phyloP scores from a whole-genome alignment of 148 eudicot genomes.

The Dianthus caryophyllus region DNA sequence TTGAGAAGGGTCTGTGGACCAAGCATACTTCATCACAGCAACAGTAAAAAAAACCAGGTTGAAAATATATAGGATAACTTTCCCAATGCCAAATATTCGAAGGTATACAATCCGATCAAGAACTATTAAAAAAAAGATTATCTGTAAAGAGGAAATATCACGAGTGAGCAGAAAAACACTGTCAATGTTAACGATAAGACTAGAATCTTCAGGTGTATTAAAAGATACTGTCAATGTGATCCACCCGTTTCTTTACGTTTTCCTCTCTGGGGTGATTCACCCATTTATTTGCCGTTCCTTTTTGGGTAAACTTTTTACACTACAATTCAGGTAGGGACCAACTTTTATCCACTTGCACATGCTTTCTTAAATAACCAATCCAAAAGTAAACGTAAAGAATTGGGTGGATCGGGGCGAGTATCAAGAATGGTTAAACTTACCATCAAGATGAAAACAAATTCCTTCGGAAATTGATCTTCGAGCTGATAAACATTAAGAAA shows the following conservation, averaged over 20 bases:
- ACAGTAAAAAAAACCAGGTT: constrained; percentile 79
- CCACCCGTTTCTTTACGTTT: too few relatives aligned
- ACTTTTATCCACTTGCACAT: too few relatives aligned
- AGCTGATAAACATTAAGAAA: constrained; percentile 95
- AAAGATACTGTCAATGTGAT: too few relatives aligned
- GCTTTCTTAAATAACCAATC: neutral
- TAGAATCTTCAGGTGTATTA: neutral
- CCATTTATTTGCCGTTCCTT: too few relatives aligned
- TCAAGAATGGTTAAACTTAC: constrained; percentile 30
- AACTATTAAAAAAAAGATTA: constrained; percentile 94
- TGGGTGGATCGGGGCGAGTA: too few relatives aligned
- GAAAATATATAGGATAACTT: constrained; percentile 81
- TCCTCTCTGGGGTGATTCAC: too few relatives aligned
- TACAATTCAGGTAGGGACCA: too few relatives aligned
- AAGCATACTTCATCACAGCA: constrained; percentile 79
- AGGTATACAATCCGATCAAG: constrained; percentile 91
- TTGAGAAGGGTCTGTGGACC: constrained; percentile 71
- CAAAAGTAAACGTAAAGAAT: too few relatives aligned
- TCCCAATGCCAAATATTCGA: constrained; percentile 81
- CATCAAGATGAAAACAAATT: constrained; percentile 83
- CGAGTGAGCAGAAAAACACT: constrained; percentile 7
- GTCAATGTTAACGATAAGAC: neutral
- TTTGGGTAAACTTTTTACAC: too few relatives aligned
- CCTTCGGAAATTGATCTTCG: constrained; percentile 97
- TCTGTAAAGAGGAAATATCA: constrained; percentile 45